Conservation (phyloP, 2,329 filamentous ascomycete genomes). For the Xylariaceae sp. region DNA sequence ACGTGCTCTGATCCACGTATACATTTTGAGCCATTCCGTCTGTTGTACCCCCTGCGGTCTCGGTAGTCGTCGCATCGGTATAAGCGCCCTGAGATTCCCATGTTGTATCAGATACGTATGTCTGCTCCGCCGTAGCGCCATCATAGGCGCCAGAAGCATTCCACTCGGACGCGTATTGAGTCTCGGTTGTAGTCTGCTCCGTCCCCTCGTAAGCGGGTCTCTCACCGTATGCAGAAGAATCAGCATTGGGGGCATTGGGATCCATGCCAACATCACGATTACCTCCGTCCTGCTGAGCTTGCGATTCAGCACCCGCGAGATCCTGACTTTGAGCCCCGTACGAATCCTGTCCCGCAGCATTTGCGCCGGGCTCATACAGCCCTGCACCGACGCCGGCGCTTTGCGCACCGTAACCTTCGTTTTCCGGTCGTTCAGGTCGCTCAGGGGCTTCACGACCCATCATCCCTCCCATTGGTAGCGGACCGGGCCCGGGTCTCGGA, state of each 20-base stretch:
- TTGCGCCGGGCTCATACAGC: background rate
- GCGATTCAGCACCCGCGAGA: background rate
- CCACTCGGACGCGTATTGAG: background rate
- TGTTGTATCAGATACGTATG: background rate
- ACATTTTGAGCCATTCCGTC: constrained; percentile 8
- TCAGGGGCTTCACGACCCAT: background rate
- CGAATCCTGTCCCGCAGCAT: constrained; percentile 8
- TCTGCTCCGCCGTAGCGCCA: background rate
- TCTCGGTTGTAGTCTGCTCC: background rate
- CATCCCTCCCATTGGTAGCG: background rate
- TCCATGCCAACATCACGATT: constrained; percentile 9
- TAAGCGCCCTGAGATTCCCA: constrained; percentile 1
- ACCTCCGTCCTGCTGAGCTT: constrained; percentile 2
- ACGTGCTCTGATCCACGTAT: constrained; percentile 6
- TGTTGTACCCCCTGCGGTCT: no score
- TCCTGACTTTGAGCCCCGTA: background rate
- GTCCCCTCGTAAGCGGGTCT: background rate
- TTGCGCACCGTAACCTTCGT: constrained; percentile 5
- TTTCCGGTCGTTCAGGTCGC: constrained; percentile 8
- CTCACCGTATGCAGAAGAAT: constrained; percentile 2
- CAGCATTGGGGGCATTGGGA: background rate
- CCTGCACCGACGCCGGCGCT: constrained; percentile 1
- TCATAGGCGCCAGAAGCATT: background rate
- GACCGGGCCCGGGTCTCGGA: background rate
- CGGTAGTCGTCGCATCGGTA: background rate